phyloP scores from a whole-genome alignment of 163 green algal species.

The Scenedesmus sp. region DNA sequence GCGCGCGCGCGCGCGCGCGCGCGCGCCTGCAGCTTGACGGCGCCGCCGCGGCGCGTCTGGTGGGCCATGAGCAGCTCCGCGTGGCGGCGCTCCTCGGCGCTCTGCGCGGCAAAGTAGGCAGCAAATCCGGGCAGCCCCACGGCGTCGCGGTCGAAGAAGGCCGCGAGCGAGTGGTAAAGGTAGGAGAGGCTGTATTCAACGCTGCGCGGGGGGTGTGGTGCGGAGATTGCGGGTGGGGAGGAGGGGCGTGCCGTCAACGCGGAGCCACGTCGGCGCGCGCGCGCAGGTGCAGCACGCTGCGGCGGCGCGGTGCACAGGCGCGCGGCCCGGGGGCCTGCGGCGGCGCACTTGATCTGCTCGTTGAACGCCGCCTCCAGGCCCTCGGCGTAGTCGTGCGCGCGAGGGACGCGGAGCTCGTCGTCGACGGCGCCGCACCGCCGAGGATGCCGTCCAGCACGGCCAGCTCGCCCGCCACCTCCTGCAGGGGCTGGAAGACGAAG shows the following conservation, averaged over 20 bases:
- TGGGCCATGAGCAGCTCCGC: conserved; percentile 90
- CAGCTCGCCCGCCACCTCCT: too few relatives aligned
- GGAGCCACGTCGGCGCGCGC: too few relatives aligned
- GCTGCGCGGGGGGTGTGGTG: conserved; percentile 51
- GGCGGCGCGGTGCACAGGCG: too few relatives aligned
- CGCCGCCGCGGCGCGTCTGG: conserved; percentile 82
- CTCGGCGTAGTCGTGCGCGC: conserved; percentile 74
- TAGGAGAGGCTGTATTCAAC: conserved; percentile 95
- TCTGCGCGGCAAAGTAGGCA: conserved; percentile 83
- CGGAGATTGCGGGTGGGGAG: background rate
- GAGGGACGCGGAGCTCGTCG: too few relatives aligned
- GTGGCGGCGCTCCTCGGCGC: conserved; percentile 83
- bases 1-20: too few relatives aligned
- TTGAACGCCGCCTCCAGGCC: conserved; percentile 92
- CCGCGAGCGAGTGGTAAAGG: conserved; percentile 91
- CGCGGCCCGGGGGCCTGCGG: background rate
- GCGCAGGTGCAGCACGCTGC: too few relatives aligned
- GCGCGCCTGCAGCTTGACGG: conserved; percentile 67
- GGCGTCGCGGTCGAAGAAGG: conserved; percentile 92
- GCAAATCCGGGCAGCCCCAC: conserved; percentile 91
- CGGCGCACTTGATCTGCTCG: conserved; percentile 94
- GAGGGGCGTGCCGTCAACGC: background rate
- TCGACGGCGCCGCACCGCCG: too few relatives aligned
- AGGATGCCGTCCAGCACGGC: too few relatives aligned
- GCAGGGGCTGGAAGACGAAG: too few relatives aligned